Evolutionary conservation across 805 yeast species (phyloP).

Genomic region (Lipomyces anomalus): DNA sequence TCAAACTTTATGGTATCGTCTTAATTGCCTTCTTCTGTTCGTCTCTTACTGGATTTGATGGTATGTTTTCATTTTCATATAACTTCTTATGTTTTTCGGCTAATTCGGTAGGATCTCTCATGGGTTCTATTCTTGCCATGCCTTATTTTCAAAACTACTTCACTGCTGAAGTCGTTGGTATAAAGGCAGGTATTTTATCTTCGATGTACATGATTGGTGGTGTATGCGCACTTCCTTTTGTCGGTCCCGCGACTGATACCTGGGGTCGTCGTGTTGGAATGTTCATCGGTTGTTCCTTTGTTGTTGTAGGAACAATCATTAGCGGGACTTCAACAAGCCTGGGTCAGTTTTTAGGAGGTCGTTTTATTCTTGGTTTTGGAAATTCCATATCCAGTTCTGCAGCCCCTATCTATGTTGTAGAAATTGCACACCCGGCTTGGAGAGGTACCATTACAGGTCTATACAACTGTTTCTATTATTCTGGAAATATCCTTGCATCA

Average conservation of each 20-base stretch:
- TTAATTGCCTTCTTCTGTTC: constrained; percentile 6
- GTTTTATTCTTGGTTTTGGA: constrained; percentile 19
- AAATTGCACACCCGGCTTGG: constrained; percentile 45
- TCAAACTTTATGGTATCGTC: constrained; percentile 7
- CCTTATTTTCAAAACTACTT: constrained; percentile 8
- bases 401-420: constrained; percentile 31
- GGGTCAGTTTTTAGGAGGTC: constrained; percentile 19
- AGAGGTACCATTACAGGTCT: constrained; percentile 41
- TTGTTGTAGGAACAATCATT: constrained; percentile 16
- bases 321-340: constrained; percentile 1
- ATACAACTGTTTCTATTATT: constrained; percentile 47
- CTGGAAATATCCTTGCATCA: constrained; percentile 49
- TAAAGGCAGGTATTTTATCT: neutral
- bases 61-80: no score
- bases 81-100: no score
- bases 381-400: constrained; percentile 9
- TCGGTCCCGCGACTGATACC: constrained; percentile 1
- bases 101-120: no score
- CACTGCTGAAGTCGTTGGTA: neutral
- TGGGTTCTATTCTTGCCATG: constrained; percentile 14
- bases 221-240: neutral
- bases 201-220: constrained; percentile 6
- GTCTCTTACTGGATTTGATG: constrained; percentile 13
- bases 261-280: constrained; percentile 4
- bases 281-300: constrained; percentile 1